These are phyloP conservation scores for Syncephalastrum racemosum DNA, from an alignment of 371 early-diverging fungal species.

Conservation along the genomic window DNA sequence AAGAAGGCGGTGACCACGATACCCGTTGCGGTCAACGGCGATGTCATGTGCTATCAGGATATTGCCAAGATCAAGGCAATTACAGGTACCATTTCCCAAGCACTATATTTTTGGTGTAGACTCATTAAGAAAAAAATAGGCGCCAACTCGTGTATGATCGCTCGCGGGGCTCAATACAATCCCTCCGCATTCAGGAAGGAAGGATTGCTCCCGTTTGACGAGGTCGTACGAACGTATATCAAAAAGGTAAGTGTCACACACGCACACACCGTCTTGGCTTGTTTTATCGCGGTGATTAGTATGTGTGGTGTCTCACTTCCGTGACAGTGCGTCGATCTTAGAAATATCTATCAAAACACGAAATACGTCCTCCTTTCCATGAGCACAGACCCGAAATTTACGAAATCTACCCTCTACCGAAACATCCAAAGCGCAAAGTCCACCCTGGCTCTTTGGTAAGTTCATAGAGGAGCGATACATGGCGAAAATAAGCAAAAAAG, in stretches of 20 bases:
- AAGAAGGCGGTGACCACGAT: conserved; percentile 62
- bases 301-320: background rate
- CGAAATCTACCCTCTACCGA: conserved; percentile 47
- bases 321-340: conserved; percentile 46
- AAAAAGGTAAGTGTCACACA: conserved; percentile 46
- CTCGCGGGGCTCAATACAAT: conserved; percentile 83
- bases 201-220: conserved; percentile 52
- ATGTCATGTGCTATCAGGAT: conserved; percentile 69
- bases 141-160: conserved; percentile 83
- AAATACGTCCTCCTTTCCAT: conserved; percentile 91
- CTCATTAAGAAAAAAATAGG: conserved; percentile 20
- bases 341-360: conserved; percentile 78
- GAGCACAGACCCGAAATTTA: conserved; percentile 61
- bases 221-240: conserved; percentile 66
- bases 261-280: no score
- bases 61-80: conserved; percentile 55
- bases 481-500: background rate
- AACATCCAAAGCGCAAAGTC: conserved; percentile 52
- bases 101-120: conserved; percentile 1
- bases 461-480: background rate
- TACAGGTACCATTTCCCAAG: conserved; percentile 34
- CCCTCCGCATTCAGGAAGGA: conserved; percentile 80
- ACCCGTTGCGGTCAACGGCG: conserved; percentile 94
- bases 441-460: conserved; percentile 49
- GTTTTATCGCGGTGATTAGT: background rate